A percentile compares a stretch with the other conserved stretches of the same genome.
Evolutionary conservation across 495 filamentous ascomycete genomes (phyloP).

Genomic region (Penicillium paxilli): DNA sequence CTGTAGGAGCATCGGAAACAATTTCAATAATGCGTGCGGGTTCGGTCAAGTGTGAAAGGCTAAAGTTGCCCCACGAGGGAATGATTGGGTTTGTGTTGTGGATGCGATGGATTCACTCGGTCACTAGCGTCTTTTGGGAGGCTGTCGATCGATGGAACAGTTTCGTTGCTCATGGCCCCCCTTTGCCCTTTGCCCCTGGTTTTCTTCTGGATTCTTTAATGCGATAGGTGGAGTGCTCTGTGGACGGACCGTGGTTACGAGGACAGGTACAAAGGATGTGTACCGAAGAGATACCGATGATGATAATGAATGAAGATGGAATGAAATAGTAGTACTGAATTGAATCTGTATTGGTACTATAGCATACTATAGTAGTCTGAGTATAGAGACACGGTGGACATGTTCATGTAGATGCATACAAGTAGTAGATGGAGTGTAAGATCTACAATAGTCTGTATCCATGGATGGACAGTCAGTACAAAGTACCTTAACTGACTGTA

Average conservation of each 20-base stretch:
- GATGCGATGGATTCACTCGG: background rate
- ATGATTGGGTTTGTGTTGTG: background rate
- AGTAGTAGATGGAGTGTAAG: too few relatives aligned
- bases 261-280: slow-evolving; percentile 3
- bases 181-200: background rate
- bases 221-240: slow-evolving; percentile 6
- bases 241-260: slow-evolving; percentile 8
- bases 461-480: too few relatives aligned
- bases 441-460: too few relatives aligned
- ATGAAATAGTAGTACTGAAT: background rate
- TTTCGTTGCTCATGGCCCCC: slow-evolving; percentile 3
- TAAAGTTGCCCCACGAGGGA: slow-evolving; percentile 2
- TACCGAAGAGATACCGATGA: background rate
- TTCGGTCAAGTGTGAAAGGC: slow-evolving; percentile 10
- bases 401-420: too few relatives aligned
- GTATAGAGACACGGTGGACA: too few relatives aligned
- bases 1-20: slow-evolving; percentile 3
- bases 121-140: slow-evolving; percentile 4
- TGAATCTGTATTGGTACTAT: too few relatives aligned
- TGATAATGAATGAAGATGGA: background rate
- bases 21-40: slow-evolving; percentile 9
- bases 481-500: too few relatives aligned
- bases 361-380: too few relatives aligned
- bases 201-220: slow-evolving; percentile 15
- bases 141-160: slow-evolving; percentile 9